Evolutionary conservation across 129 eudicot genomes (phyloP).

Genomic region (Helianthus tuberosus): DNA sequence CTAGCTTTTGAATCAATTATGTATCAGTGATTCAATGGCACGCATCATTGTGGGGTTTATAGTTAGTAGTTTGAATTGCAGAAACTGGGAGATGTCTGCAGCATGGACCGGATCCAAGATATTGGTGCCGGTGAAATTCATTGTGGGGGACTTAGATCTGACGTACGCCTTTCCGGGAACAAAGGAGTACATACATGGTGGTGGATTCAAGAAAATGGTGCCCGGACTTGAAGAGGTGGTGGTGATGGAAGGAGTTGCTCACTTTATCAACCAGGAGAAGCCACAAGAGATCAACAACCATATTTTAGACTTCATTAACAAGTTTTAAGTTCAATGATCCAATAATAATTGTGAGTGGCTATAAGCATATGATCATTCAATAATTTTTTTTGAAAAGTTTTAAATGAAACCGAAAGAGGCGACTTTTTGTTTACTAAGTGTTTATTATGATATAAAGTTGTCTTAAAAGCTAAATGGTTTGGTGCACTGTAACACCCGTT

Average conservation of each 20-base stretch:
- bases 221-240: constrained; percentile 67
- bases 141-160: constrained; percentile 68
- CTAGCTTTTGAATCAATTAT: no score
- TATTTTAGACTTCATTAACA: constrained; percentile 58
- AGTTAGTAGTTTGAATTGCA: constrained; percentile 14
- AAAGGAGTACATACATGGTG: constrained; percentile 59
- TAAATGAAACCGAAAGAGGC: neutral
- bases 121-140: constrained; percentile 68
- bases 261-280: constrained; percentile 71
- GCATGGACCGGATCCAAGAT: constrained; percentile 63
- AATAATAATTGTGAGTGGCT: neutral
- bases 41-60: neutral
- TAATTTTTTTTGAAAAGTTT: neutral
- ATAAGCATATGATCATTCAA: neutral
- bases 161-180: constrained; percentile 60
- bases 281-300: constrained; percentile 61
- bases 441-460: neutral
- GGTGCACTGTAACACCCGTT: no score
- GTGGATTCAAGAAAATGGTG: constrained; percentile 57
- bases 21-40: neutral
- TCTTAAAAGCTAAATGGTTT: neutral
- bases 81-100: constrained; percentile 73
- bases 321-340: constrained; percentile 28
- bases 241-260: constrained; percentile 75
- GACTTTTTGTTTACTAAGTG: neutral